Percentiles rank a stretch among this genome's conserved stretches.
phyloP scores from a whole-genome alignment of 1,139 yeast genomes.

The Geotrichum macrosporum region DNA sequence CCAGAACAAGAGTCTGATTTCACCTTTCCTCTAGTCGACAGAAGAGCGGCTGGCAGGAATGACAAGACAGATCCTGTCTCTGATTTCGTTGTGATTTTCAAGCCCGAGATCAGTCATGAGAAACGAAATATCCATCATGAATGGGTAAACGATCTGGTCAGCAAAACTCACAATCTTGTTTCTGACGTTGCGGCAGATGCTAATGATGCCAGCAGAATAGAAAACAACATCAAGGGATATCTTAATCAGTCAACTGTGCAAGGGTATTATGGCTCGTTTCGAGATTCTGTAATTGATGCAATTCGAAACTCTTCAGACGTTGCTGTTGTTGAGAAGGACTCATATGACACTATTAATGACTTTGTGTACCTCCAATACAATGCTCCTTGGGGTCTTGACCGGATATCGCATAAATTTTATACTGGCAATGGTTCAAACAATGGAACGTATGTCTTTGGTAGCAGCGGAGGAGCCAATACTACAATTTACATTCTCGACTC shows the following conservation, averaged over 20 bases:
- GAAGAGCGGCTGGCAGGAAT: no score
- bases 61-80: neutral
- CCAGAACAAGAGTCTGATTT: no score
- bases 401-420: slow-evolving; percentile 42
- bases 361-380: slow-evolving; percentile 21
- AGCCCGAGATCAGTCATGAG: slow-evolving; percentile 3
- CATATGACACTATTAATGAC: slow-evolving; percentile 29
- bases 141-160: slow-evolving; percentile 21
- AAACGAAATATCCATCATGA: slow-evolving; percentile 23
- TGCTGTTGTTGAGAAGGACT: slow-evolving; percentile 48
- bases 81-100: slow-evolving; percentile 19
- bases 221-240: slow-evolving; percentile 52
- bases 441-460: slow-evolving; percentile 43
- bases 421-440: slow-evolving; percentile 13
- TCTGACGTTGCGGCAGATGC: slow-evolving; percentile 3
- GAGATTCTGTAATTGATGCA: slow-evolving; percentile 35
- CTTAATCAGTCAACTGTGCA: slow-evolving; percentile 47
- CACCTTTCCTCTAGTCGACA: no score
- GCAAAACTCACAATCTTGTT: slow-evolving; percentile 8
- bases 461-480: slow-evolving; percentile 50
- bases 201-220: slow-evolving; percentile 1
- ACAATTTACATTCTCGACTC: slow-evolving; percentile 52
- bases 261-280: slow-evolving; percentile 33
- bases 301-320: slow-evolving; percentile 45
- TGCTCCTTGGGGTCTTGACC: slow-evolving; percentile 55